Evolutionary conservation across 208 protist genomes (phyloP).

Genomic region (Leishmania lainsoni): DNA sequence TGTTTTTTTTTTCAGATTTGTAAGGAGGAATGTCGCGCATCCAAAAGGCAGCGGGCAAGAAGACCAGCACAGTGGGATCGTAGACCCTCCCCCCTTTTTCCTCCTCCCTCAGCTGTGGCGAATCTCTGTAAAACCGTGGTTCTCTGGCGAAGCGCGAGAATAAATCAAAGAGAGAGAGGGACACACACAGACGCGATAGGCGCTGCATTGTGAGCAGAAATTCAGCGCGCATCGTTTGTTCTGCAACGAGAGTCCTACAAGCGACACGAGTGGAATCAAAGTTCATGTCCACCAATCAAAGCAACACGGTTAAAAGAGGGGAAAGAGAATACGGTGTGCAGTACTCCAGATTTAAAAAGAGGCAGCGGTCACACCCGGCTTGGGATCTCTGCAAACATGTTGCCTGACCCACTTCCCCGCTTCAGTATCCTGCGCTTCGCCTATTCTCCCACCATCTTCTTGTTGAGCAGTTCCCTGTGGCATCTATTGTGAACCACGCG

Average conservation of each 20-base stretch:
- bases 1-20: background rate
- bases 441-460: conserved; percentile 50
- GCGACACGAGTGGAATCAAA: background rate
- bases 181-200: background rate
- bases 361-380: background rate
- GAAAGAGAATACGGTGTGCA: background rate
- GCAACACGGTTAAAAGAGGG: background rate
- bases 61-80: background rate
- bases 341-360: background rate
- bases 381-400: background rate
- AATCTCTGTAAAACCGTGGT: background rate
- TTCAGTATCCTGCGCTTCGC: conserved; percentile 47
- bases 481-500: conserved; percentile 71
- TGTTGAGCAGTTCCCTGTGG: conserved; percentile 72
- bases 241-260: background rate
- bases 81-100: background rate
- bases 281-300: background rate
- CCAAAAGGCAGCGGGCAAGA: background rate
- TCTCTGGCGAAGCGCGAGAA: background rate
- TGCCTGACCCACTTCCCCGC: conserved; percentile 23
- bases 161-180: no score
- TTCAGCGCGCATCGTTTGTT: background rate
- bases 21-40: background rate
- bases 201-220: background rate
- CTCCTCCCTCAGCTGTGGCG: background rate